A percentile compares a stretch with the other conserved stretches of the same genome.
phyloP scores from a whole-genome alignment of 768 basidiomycete genomes.

The Hericium erinaceus region DNA sequence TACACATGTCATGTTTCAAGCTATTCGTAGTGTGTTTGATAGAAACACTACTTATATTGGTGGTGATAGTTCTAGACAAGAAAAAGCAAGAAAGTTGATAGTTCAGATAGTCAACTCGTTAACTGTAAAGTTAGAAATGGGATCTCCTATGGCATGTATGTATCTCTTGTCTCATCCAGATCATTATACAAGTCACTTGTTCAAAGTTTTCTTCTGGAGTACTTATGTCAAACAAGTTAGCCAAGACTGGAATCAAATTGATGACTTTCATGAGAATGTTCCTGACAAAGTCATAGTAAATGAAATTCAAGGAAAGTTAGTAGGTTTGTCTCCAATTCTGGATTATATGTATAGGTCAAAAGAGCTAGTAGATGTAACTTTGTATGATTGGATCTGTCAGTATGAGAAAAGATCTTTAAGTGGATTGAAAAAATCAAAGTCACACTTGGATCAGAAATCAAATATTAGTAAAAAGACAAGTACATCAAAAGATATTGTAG shows the following conservation, averaged over 20 bases:
- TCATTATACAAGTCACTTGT: conserved; percentile 29
- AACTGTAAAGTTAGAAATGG: conserved; percentile 27
- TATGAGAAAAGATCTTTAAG: background rate
- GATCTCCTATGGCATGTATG: conserved; percentile 27
- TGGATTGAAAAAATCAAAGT: background rate
- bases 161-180: conserved; percentile 29
- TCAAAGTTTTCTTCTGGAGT: conserved; percentile 26
- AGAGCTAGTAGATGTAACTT: conserved; percentile 9
- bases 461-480: too few relatives aligned
- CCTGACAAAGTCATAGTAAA: conserved; percentile 9
- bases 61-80: background rate
- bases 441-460: background rate
- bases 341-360: conserved; percentile 25
- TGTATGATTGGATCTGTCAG: conserved; percentile 21
- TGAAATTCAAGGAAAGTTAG: conserved; percentile 13
- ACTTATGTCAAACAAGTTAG: conserved; percentile 20
- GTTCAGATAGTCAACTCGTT: conserved; percentile 29
- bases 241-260: conserved; percentile 7
- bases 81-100: conserved; percentile 23
- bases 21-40: conserved; percentile 17
- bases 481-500: too few relatives aligned
- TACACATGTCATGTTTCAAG: conserved; percentile 28
- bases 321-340: conserved; percentile 17
- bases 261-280: background rate
- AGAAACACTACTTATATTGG: conserved; percentile 16